Evolutionary conservation across 2,329 filamentous ascomycete species (phyloP), one percentile per base, ranked within the genome.

Genomic region (Aspergillus sp.): DNA sequence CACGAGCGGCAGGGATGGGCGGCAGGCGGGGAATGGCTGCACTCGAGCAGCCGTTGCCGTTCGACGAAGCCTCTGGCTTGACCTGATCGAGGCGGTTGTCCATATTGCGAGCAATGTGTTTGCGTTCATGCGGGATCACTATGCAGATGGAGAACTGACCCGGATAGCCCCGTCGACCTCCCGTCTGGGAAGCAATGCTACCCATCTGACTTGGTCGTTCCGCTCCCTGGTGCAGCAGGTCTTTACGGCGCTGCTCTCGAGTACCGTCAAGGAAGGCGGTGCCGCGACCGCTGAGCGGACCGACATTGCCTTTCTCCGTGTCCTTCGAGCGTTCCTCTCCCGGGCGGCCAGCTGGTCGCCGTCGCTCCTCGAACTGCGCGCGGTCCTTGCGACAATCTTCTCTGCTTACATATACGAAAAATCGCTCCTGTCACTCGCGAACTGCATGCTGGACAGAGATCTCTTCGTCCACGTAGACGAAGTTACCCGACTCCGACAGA

Each of bases 401-500:
- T 79, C 89, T 0, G 89, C 91, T 0, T 98, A 98, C 55, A 81
- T 86, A 0, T 95, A 96, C 54, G 91, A 98, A 58, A 84, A 89
- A 55, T 88, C 83, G 0, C 83, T 98, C 11, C 71, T 98, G 13
- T 71, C 74, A 2, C 74, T 98, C 3, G 86, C 91, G 1, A 93
- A 89, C 54, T 74, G 81, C 3, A 77, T 98, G 35, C 69, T 98
- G 0, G 88, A 93, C 41, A 80, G 86, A 45, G 91, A 91, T 49
- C 70, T 94, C 4, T 98, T 96, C 49, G 74, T 82, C 25, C 81
- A 84, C 42, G 85, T 98, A 22, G 69, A 78, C 26, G 74, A 83
- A 45, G 80, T 86, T 4, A 76, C 82, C 5, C 69, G 74, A 33
- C 71, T 91, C 4, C 72, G 91, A 2, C 82, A 88, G 56, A 76